Evolutionary conservation across 345 rosid genomes (phyloP).

Genomic region (Syzygium aqueum): DNA sequence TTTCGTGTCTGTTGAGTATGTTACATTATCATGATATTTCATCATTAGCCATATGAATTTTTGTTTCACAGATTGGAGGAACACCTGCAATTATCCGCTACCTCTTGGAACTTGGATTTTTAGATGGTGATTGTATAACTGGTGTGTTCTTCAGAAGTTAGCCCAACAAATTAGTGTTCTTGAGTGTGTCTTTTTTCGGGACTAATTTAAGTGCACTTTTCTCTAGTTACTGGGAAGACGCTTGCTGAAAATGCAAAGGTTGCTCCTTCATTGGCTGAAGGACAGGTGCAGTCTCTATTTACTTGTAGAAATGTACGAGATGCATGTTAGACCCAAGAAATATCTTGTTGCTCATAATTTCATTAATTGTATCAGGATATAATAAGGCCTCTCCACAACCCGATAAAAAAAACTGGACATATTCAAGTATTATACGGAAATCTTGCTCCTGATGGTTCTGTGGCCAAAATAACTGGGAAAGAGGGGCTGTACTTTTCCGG

Average conservation of each 20-base stretch:
- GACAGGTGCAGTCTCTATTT: constrained; percentile 45
- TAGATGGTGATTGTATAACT: constrained; percentile 68
- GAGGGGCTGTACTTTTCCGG: constrained; percentile 96
- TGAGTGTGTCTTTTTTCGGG: neutral
- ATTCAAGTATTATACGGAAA: constrained; percentile 86
- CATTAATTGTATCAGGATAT: constrained; percentile 43
- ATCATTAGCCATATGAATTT: neutral
- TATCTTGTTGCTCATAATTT: neutral
- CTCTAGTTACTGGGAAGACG: constrained; percentile 86
- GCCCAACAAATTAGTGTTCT: neutral
- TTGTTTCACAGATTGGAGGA: constrained; percentile 53
- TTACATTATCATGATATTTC: neutral
- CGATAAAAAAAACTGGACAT: constrained; percentile 94
- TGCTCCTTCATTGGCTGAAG: constrained; percentile 63
- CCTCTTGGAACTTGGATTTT: constrained; percentile 57
- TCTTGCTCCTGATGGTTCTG: constrained; percentile 96
- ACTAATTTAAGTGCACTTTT: constrained; percentile 3
- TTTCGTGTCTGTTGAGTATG: neutral
- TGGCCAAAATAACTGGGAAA: constrained; percentile 98
- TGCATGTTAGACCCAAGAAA: neutral
- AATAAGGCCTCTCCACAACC: constrained; percentile 64
- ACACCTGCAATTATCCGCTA: constrained; percentile 63
- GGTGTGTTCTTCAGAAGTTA: constrained; percentile 24
- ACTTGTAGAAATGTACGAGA: neutral
- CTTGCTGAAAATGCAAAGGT: constrained; percentile 66